Evolutionary conservation across 495 filamentous ascomycete species (phyloP).

Genomic region (Penicillium diatomitis): DNA sequence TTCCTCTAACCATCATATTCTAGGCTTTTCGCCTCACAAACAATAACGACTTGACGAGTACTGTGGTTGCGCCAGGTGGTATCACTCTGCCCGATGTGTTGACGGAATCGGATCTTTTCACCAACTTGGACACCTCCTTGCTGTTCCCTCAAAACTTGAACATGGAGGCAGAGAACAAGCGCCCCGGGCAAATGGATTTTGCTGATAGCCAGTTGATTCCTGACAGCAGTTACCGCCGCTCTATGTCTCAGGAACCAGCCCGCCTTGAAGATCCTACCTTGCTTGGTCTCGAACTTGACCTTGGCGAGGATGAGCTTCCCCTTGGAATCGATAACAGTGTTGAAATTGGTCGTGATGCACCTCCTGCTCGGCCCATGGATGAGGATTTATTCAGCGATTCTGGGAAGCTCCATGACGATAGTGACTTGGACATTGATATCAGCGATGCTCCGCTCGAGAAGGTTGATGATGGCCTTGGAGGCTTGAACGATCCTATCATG

Average conservation of each 20-base stretch:
- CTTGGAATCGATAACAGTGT: slow-evolving; percentile 52
- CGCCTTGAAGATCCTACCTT: slow-evolving; percentile 41
- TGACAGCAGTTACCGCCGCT: slow-evolving; percentile 46
- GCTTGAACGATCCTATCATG: slow-evolving; percentile 18
- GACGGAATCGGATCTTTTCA: slow-evolving; percentile 80
- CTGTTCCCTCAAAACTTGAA: slow-evolving; percentile 58
- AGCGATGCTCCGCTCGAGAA: slow-evolving; percentile 39
- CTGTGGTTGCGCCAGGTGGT: slow-evolving; percentile 54
- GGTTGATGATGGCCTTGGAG: slow-evolving; percentile 28
- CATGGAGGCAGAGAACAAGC: slow-evolving; percentile 49
- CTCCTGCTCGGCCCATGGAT: slow-evolving; percentile 51
- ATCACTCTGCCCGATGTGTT: slow-evolving; percentile 80
- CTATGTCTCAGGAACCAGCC: slow-evolving; percentile 39
- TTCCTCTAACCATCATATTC: not conserved
- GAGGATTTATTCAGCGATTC: slow-evolving; percentile 68
- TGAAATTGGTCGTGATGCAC: slow-evolving; percentile 78
- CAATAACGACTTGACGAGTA: slow-evolving; percentile 71
- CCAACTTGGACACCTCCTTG: slow-evolving; percentile 64
- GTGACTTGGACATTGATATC: slow-evolving; percentile 41
- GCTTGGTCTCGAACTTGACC: slow-evolving; percentile 42
- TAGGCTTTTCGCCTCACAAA: slow-evolving; percentile 72
- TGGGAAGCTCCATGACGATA: slow-evolving; percentile 37
- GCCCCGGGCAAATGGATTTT: slow-evolving; percentile 45
- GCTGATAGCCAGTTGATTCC: slow-evolving; percentile 59
- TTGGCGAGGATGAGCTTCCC: slow-evolving; percentile 42